These are phyloP conservation scores for Erodium moschatum DNA, from an alignment of 441 rosid genomes.

Conservation along the genomic window DNA sequence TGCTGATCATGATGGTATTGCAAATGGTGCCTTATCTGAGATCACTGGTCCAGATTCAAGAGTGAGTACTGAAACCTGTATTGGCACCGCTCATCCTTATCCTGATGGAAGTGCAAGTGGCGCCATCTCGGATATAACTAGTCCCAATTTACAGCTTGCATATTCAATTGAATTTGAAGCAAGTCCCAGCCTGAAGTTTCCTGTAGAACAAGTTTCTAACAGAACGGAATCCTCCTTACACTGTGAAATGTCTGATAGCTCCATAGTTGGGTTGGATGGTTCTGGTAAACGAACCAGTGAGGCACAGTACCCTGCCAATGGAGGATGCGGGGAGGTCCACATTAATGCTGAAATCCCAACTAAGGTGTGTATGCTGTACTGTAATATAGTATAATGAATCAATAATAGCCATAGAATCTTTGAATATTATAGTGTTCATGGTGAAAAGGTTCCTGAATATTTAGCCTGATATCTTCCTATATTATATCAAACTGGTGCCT, in stretches of 20 bases:
- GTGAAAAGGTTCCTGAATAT: slow-evolving; percentile 2
- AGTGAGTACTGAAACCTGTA: not conserved
- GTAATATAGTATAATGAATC: slow-evolving; percentile 10
- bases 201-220: slow-evolving; percentile 20
- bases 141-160: slow-evolving; percentile 16
- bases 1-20: not conserved
- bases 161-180: slow-evolving; percentile 25
- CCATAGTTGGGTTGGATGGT: slow-evolving; percentile 12
- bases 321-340: slow-evolving; percentile 28
- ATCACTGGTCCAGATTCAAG: slow-evolving; percentile 21
- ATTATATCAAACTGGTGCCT: slow-evolving; percentile 4
- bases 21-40: slow-evolving; percentile 14
- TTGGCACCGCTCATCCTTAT: not conserved
- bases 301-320: slow-evolving; percentile 25
- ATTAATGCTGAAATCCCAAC: slow-evolving; percentile 25
- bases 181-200: slow-evolving; percentile 18
- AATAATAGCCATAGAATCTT: not conserved
- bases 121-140: not conserved
- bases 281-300: slow-evolving; percentile 26
- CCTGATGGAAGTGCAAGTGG: slow-evolving; percentile 3
- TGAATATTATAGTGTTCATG: not conserved
- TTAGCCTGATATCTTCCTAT: slow-evolving; percentile 12
- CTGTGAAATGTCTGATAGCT: slow-evolving; percentile 32
- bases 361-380: slow-evolving; percentile 36
- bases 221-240: slow-evolving; percentile 27